Evolutionary conservation across 495 filamentous ascomycete genomes (phyloP).

Genomic region (Aspergillus mulundensis): DNA sequence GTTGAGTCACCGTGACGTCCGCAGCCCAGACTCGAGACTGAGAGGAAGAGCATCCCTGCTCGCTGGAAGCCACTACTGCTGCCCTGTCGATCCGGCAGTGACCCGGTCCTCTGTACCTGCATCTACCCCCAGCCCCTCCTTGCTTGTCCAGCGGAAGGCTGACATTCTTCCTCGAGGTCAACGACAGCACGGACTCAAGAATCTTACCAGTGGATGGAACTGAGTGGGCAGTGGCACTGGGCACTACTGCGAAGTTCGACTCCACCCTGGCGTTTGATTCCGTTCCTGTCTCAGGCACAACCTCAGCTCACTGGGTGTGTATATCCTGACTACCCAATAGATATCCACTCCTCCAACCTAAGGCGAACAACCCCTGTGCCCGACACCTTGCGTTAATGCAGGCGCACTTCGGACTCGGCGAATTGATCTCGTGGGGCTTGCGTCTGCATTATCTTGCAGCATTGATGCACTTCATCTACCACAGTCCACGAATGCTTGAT

Average conservation of each 20-base stretch:
- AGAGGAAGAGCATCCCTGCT: neutral
- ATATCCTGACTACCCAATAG: neutral
- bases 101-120: neutral
- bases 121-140: neutral
- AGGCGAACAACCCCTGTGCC: neutral
- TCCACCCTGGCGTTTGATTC: neutral
- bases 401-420: neutral
- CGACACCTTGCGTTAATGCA: neutral
- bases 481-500: too few relatives aligned
- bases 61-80: too few relatives aligned
- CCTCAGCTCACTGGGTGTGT: neutral
- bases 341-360: too few relatives aligned
- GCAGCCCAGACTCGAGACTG: too few relatives aligned
- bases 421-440: neutral
- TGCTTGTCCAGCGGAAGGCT: neutral
- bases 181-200: too few relatives aligned
- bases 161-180: conserved; percentile 2
- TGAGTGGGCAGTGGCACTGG: too few relatives aligned
- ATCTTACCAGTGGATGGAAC: neutral
- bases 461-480: neutral
- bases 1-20: too few relatives aligned
- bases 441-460: conserved; percentile 2
- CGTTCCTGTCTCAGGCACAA: neutral
- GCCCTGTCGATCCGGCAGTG: neutral
- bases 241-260: too few relatives aligned